Base-by-base conservation (phyloP, 768 basidiomycete genomes). In the Hericium alpestre region DNA sequence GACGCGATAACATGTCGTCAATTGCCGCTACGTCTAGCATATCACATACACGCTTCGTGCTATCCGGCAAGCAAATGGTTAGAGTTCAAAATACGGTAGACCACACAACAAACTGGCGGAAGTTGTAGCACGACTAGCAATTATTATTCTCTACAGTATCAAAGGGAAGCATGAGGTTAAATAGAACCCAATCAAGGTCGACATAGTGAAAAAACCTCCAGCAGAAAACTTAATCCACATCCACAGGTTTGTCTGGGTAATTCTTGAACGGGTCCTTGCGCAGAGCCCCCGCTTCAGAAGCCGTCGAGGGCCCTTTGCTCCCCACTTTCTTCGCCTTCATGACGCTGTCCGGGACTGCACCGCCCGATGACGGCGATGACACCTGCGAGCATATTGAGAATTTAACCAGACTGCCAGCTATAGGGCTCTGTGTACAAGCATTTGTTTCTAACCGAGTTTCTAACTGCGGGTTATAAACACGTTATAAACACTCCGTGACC, bases 221-320 rank as follows among this genome's bases (percentile, higher is more conserved):
- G 20, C 12, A 32, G 32, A 16, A 11, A 39, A 38, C 41, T 56
- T 49, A 60, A 40, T 48, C 54, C 15, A 40, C 38, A 13, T 55
- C 53, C 53, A 37, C 38, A n/a, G 59, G 64, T 11, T 58, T 65
- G n/a, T 63, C 66, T 16, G 65, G 63, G 68, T 90, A 89, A 65
- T 91, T 90, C 74, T 87, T 90, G 66, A 91, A 70, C 1, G 89
- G 89, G 66, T 90, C 86, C 63, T 80, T 87, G 58, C 88, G 75
- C 57, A 91, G 66, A 2, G 86, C 87, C 65, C 90, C 89, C 38
- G 86, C 86, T 68, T 90, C 87, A 2, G n/a, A n/a, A n/a, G 76
- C 70, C 40, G 76, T 69, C 23, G 67, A 63, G 9, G 73, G 69
- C 11, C 74, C 77, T 61, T 72, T 76, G 54, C 69, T 60, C 57